phyloP scores from a whole-genome alignment of 345 rosid species.

The Dipteronia dyeriana region DNA sequence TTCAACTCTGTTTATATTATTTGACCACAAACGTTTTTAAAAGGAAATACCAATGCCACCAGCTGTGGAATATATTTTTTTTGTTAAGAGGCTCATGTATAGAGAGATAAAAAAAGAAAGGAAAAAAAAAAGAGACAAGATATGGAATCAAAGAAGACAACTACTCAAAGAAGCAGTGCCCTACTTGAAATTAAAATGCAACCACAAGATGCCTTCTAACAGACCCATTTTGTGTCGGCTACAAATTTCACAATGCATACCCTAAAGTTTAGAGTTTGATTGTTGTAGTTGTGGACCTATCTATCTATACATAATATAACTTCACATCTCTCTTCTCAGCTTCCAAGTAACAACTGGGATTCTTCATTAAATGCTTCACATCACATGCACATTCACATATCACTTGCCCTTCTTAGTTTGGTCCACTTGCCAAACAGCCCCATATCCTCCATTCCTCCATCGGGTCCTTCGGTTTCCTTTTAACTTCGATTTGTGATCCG shows the following conservation, averaged over 20 bases:
- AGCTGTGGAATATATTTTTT: not conserved
- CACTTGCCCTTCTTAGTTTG: not conserved
- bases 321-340: not conserved
- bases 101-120: not conserved
- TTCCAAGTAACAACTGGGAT: not conserved
- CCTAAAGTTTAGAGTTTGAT: not conserved
- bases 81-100: not conserved
- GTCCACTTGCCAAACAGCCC: not conserved
- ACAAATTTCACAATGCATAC: not conserved
- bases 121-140: too few species aligned
- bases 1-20: too few species aligned
- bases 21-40: not conserved
- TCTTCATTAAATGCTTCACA: slow-evolving; percentile 5
- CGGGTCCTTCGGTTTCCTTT: not conserved
- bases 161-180: slow-evolving; percentile 16
- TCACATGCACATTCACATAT: too few species aligned
- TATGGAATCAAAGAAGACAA: slow-evolving; percentile 8
- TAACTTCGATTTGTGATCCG: not conserved
- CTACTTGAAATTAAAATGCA: slow-evolving; percentile 23
- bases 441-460: not conserved
- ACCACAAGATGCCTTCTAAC: slow-evolving; percentile 10
- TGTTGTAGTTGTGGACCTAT: not conserved
- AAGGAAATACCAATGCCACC: not conserved
- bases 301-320: not conserved
- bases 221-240: slow-evolving; percentile 13